Percentiles rank a stretch among this genome's conserved stretches.
Conservation (phyloP, 2,329 filamentous ascomycete genomes). For the Aspergillus alliaceus region DNA sequence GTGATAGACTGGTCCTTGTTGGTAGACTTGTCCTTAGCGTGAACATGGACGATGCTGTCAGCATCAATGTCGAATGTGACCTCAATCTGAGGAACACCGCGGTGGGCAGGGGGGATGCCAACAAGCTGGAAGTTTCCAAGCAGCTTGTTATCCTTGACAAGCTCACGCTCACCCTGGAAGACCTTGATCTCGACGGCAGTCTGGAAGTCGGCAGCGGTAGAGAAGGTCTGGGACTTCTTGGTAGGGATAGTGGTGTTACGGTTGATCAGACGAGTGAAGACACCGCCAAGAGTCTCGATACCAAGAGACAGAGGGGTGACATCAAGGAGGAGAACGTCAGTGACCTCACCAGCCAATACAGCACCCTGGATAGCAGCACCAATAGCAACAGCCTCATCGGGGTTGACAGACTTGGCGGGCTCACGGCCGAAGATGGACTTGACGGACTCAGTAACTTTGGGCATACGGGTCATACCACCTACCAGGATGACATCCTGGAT, state of each 20-base stretch:
- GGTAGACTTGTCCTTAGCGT: slow-evolving; percentile 98
- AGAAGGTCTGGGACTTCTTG: slow-evolving; percentile 99
- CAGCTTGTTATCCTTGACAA: slow-evolving; percentile 97
- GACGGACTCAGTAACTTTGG: slow-evolving; percentile 93
- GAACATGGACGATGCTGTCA: slow-evolving; percentile 95
- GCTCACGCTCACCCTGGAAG: slow-evolving; percentile 99
- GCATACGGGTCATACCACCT: slow-evolving; percentile 99
- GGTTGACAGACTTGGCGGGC: slow-evolving; percentile 97
- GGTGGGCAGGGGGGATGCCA: slow-evolving; percentile 92
- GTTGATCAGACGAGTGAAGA: slow-evolving; percentile 98
- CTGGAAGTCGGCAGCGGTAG: slow-evolving; percentile 96
- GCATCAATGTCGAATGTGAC: slow-evolving; percentile 99
- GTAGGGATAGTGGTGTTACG: slow-evolving; percentile 98
- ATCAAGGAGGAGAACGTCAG: slow-evolving; percentile 90
- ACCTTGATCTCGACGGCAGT: slow-evolving; percentile 99
- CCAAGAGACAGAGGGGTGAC: slow-evolving; percentile 94
- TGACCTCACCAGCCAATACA: slow-evolving; percentile 94
- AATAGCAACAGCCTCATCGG: slow-evolving; percentile 96
- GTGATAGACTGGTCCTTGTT: slow-evolving; percentile 99
- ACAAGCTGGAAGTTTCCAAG: slow-evolving; percentile 99
- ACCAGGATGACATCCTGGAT: slow-evolving; percentile 98
- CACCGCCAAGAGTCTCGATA: slow-evolving; percentile 97
- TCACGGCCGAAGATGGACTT: slow-evolving; percentile 97
- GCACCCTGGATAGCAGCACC: slow-evolving; percentile 97
- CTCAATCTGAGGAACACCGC: slow-evolving; percentile 93